Base-by-base conservation (phyloP, 2,329 filamentous ascomycete genomes). In the Ophiosphaerella narmari region DNA sequence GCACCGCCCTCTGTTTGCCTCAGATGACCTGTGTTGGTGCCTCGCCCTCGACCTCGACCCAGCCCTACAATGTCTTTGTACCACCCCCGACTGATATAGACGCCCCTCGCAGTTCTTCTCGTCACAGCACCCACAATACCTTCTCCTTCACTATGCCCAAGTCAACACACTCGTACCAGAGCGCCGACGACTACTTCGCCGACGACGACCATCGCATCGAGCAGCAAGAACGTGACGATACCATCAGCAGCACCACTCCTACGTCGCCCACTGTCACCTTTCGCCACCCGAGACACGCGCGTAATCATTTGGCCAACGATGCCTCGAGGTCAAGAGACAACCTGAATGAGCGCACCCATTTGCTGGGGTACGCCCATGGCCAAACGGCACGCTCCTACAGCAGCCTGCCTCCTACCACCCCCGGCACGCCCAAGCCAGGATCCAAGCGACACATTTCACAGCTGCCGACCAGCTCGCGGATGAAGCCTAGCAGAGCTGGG, bases 321-420 rank as follows among this genome's bases (percentile, higher is more conserved):
- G 59, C 74, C 57, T 40, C 64, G 44, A 45, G 63, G 56, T 53
- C 65, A 48, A 45, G 62, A 55, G 48, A 68, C 58, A 48, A 73
- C 63, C 48, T 72, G 24, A 78, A 78, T 49, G 80, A 83, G 63
- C 72, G 71, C 14, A 77, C 79, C 7, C 75, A 76, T 48, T 62
- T 82, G 50, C 74, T 82, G 4, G 74, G 70, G 3, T 66, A 74
- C 48, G 59, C 61, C 26, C 53, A 63, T 52, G 69, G 75, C 56
- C 65, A 65, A 24, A 50, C 54, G 40, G 52, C 43, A 33, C 65
- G 67, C 9, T 74, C 72, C n/a, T 80, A 80, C 63, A 74, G 65
- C 40, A 78, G 74, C 52, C 68, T 75, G 38, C 74, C 74, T 2
- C 64, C 66, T 2, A 73, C 71, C 2, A 63, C 60, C 37, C 72